Percentiles rank a stretch among this genome's conserved stretches.
phyloP scores from a whole-genome alignment of 2,329 filamentous ascomycete genomes.

The Botrytis porri region DNA sequence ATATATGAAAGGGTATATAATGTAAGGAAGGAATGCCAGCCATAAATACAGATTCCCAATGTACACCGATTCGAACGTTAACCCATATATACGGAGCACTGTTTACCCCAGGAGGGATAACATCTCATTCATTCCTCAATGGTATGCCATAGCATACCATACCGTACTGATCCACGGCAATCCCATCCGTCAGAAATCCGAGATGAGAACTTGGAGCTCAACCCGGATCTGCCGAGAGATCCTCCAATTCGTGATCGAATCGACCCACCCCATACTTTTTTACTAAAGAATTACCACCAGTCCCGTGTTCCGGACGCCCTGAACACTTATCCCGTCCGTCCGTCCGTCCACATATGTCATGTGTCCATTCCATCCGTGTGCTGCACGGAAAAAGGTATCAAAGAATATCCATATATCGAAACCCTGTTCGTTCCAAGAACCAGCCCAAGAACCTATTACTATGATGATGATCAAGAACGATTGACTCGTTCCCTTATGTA shows the following conservation, averaged over 20 bases:
- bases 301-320: conserved; percentile 9
- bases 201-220: background rate
- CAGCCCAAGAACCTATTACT: conserved; percentile 13
- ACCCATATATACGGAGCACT: conserved; percentile 10
- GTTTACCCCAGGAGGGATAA: background rate
- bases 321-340: conserved; percentile 9
- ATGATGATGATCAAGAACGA: conserved; percentile 7
- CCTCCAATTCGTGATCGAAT: background rate
- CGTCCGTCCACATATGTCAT: background rate
- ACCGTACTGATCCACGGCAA: background rate
- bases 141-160: background rate
- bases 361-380: background rate
- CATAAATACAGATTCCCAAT: conserved; percentile 17
- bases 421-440: conserved; percentile 4
- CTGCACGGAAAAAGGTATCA: conserved; percentile 8
- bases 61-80: background rate
- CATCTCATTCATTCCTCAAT: background rate
- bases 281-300: conserved; percentile 3
- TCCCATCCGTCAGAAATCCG: background rate
- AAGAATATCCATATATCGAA: conserved; percentile 11
- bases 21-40: conserved; percentile 10
- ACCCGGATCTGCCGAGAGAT: background rate
- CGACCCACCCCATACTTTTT: background rate
- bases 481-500: background rate
- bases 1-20: conserved; percentile 14